Evolutionary conservation across 2,329 filamentous ascomycete species (phyloP), one percentile per base, ranked within the genome.

Genomic region (Cercospora zeina): DNA sequence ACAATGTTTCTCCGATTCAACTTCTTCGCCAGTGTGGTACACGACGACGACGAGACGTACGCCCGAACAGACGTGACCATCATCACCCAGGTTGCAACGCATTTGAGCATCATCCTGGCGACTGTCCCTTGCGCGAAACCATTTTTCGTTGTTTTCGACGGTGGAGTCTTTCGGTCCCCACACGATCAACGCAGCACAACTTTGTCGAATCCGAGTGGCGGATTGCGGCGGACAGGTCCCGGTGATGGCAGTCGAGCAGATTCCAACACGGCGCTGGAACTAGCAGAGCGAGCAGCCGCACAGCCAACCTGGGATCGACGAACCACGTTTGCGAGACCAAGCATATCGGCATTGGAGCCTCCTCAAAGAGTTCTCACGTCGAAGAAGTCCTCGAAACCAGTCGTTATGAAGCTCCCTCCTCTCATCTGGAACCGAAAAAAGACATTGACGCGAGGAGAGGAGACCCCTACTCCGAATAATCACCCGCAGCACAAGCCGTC

Each of bases 81-180:
- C 51, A 54, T 70, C 50, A 66, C 66, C 1, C 62, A 70, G 33
- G 54, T 73, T 11, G 65, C 66, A 3, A 63, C 72, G 39, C 69
- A 74, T 53, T 24, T 72, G 24, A 67, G 65, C 64, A 64, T 72
- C 53, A 70, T 72, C 27, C 61, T 71, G 11, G 68, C 70, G 2
- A 74, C 72, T 0, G 36, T 74, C 1, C 72, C 70, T 1, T 73
- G 70, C 61, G 68, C 67, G 55, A 74, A 71, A 53, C 68, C 70
- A 1, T 72, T 73, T 64, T 70, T 72, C 54, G 57, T 63, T 1
- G 62, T 67, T 4, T 68, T 70, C 42, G 59, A 67, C 36, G 64
- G 59, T 4, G 62, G 66, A 3, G 61, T 64, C 2, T 67, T 65
- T 50, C 33, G 54, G 8, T 54, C 62, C 16, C 65, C 65, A 1